Conservation (phyloP, 129 eudicot species). For the Artemisia annua region DNA sequence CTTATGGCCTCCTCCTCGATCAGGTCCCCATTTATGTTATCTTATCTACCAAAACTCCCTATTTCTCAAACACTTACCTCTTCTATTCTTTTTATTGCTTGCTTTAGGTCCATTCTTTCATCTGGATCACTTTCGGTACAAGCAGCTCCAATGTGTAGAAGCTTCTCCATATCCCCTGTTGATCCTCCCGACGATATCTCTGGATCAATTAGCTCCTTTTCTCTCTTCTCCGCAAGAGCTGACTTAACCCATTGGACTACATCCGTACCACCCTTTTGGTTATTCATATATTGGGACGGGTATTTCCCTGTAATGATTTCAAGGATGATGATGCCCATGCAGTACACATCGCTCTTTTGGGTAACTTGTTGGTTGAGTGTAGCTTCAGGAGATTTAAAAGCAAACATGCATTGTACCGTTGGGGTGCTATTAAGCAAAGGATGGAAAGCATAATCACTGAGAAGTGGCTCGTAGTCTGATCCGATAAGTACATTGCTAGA, state of each 20-base stretch:
- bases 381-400: conserved; percentile 79
- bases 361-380: conserved; percentile 43
- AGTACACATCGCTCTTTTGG: conserved; percentile 71
- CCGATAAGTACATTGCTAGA: conserved; percentile 78
- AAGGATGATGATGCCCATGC: conserved; percentile 77
- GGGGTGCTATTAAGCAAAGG: conserved; percentile 54
- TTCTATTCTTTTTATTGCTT: conserved; percentile 72
- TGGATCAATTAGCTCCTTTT: conserved; percentile 63
- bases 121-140: conserved; percentile 55
- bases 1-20: neutral
- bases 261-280: conserved; percentile 80
- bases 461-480: conserved; percentile 69
- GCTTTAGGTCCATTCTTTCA: conserved; percentile 54
- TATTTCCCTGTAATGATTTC: conserved; percentile 81
- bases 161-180: conserved; percentile 52
- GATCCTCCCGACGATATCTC: conserved; percentile 52
- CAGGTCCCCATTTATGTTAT: no score
- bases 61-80: conserved; percentile 50
- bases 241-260: conserved; percentile 76
- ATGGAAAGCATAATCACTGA: conserved; percentile 70
- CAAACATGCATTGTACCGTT: conserved; percentile 52
- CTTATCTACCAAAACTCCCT: no score
- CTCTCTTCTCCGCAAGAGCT: conserved; percentile 56
- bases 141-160: conserved; percentile 61
- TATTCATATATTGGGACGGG: conserved; percentile 76